These are phyloP conservation scores for Capsella bursapastoris DNA, from an alignment of 345 rosid genomes.

Conservation along the genomic window DNA sequence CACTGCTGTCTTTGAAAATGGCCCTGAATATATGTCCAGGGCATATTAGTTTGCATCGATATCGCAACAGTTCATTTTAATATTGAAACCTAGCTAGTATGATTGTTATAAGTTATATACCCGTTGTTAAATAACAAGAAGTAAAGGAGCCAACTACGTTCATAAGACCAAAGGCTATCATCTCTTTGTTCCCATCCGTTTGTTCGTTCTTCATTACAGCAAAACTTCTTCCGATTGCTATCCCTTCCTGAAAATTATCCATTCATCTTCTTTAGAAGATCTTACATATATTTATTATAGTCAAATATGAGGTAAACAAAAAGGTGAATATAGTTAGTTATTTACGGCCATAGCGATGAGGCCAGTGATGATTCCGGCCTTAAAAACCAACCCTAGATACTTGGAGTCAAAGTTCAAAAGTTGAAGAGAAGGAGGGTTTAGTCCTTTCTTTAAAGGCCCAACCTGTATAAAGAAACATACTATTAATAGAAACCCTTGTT, in stretches of 20 bases:
- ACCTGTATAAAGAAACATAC: constrained; percentile 53
- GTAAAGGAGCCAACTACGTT: constrained; percentile 82
- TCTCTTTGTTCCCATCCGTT: constrained; percentile 94
- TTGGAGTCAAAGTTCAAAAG: constrained; percentile 58
- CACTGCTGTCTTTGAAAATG: constrained; percentile 94
- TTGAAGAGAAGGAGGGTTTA: constrained; percentile 69
- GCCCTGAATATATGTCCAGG: constrained; percentile 54
- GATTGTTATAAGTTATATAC: constrained; percentile 37
- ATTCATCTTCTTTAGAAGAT: background rate
- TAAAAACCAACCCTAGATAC: constrained; percentile 57
- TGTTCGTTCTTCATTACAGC: constrained; percentile 77
- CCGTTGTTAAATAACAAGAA: constrained; percentile 94
- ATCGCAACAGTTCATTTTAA: background rate
- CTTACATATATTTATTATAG: background rate
- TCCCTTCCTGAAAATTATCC: constrained; percentile 69
- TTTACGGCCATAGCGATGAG: constrained; percentile 79
- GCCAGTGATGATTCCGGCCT: constrained; percentile 72
- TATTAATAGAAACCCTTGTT: constrained; percentile 8
- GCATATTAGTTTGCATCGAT: background rate
- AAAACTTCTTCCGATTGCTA: constrained; percentile 89
- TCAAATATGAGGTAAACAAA: background rate
- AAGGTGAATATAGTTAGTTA: constrained; percentile 1
- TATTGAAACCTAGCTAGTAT: background rate
- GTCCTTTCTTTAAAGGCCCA: constrained; percentile 72
- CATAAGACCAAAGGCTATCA: constrained; percentile 90